Percentiles rank a stretch among this genome's conserved stretches.
Conservation (phyloP, 768 basidiomycete species). For the Mycena metata region DNA sequence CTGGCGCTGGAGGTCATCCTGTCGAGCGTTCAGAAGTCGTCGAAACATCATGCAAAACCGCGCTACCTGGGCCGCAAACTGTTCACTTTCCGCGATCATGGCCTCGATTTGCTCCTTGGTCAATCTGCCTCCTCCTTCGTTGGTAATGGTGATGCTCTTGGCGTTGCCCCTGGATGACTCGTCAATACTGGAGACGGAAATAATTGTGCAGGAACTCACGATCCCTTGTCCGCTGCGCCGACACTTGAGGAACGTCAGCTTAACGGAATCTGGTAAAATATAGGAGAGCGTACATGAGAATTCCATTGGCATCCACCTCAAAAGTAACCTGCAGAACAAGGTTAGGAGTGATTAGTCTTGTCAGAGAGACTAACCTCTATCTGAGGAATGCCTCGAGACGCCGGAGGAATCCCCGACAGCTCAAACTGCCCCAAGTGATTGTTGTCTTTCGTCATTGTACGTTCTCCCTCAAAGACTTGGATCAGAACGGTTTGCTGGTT, state of each 20-base stretch:
- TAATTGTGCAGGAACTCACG: slow-evolving; percentile 51
- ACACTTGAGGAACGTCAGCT: slow-evolving; percentile 59
- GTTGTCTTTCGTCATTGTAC: slow-evolving; percentile 91
- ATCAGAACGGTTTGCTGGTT: slow-evolving; percentile 92
- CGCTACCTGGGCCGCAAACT: slow-evolving; percentile 54
- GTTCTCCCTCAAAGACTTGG: slow-evolving; percentile 92
- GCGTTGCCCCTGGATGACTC: slow-evolving; percentile 72
- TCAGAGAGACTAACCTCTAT: no score
- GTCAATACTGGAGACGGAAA: background rate
- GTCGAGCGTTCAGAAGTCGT: slow-evolving; percentile 50
- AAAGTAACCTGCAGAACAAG: no score
- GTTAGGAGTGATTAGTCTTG: no score
- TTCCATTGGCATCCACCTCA: slow-evolving; percentile 89
- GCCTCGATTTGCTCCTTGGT: slow-evolving; percentile 68
- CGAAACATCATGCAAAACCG: slow-evolving; percentile 63
- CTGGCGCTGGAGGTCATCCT: slow-evolving; percentile 61
- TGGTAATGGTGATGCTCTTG: slow-evolving; percentile 82
- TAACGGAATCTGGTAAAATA: slow-evolving; percentile 55
- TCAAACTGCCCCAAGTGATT: slow-evolving; percentile 93
- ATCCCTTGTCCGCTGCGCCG: slow-evolving; percentile 78
- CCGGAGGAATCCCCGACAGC: slow-evolving; percentile 89
- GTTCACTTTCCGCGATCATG: slow-evolving; percentile 68
- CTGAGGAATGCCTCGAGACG: slow-evolving; percentile 90
- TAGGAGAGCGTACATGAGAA: slow-evolving; percentile 81
- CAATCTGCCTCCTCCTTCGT: slow-evolving; percentile 72